Evolutionary conservation across 331 rosid genomes (phyloP).

Genomic region (Arachis monticola): DNA sequence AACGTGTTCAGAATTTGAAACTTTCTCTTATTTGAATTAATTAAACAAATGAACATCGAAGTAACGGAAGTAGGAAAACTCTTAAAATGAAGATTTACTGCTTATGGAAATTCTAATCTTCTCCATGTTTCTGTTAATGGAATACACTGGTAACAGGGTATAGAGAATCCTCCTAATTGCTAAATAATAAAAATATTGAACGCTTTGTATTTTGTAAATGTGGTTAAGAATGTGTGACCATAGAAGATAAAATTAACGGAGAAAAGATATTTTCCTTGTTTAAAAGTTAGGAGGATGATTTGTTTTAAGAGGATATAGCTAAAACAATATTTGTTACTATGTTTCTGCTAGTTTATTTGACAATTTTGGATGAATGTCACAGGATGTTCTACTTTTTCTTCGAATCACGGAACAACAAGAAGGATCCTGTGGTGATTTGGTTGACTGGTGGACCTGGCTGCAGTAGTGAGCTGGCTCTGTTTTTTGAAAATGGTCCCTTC

Average conservation of each 20-base stretch:
- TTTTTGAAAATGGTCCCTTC: conserved; percentile 96
- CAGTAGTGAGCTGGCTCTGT: conserved; percentile 95
- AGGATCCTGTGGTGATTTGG: conserved; percentile 96
- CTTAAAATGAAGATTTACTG: background rate
- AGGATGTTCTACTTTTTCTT: conserved; percentile 98
- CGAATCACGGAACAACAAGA: conserved; percentile 73
- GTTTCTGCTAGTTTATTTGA: conserved; percentile 16
- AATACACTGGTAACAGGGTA: conserved; percentile 1
- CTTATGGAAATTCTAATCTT: conserved; percentile 10
- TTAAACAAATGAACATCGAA: background rate
- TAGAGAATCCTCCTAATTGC: too few species aligned
- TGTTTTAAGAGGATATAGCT: background rate
- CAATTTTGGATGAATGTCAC: conserved; percentile 33
- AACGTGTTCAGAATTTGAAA: background rate
- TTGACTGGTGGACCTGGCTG: conserved; percentile 99
- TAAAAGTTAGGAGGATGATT: too few species aligned
- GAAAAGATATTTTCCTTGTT: too few species aligned
- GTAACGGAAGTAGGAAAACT: background rate
- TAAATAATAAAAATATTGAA: too few species aligned
- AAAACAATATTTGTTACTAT: background rate
- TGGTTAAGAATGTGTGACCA: too few species aligned
- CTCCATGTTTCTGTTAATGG: background rate
- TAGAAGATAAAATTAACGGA: too few species aligned
- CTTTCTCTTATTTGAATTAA: background rate
- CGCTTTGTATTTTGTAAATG: too few species aligned